Conservation (phyloP, 306 rosid species). For the Glycine soja region DNA sequence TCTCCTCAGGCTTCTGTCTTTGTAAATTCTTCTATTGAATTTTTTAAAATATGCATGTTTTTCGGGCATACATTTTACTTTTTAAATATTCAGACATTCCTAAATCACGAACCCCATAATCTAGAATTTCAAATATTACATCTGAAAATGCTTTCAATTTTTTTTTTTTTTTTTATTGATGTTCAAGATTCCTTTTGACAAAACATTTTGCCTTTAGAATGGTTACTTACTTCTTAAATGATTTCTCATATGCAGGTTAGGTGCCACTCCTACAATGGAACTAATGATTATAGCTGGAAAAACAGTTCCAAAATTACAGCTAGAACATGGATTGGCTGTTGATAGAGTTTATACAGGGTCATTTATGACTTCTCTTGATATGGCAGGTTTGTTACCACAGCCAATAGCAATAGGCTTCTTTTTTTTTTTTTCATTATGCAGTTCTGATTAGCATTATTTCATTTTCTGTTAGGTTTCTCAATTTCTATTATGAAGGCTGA, state of each 20-base stretch:
- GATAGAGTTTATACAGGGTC: constrained; percentile 97
- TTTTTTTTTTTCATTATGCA: constrained; percentile 27
- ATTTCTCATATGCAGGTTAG: constrained; percentile 69
- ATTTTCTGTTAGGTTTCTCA: constrained; percentile 74
- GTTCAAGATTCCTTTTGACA: neutral
- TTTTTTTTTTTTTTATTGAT: neutral
- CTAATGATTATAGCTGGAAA: constrained; percentile 94
- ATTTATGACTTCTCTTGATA: constrained; percentile 96
- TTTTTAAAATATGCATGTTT: neutral
- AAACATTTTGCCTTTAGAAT: neutral
- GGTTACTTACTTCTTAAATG: constrained; percentile 13
- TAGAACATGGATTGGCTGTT: constrained; percentile 96
- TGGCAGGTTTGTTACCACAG: constrained; percentile 79
- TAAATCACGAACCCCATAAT: neutral
- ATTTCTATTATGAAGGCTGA: constrained; percentile 93
- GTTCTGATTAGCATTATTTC: constrained; percentile 19
- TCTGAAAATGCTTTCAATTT: neutral
- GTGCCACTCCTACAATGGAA: constrained; percentile 87
- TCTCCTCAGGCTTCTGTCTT: no score
- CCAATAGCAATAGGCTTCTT: constrained; percentile 8
- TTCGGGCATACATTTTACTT: neutral
- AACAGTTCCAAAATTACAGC: constrained; percentile 89
- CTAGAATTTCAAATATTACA: constrained; percentile 13
- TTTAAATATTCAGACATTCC: neutral
- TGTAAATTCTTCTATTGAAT: no score